Base-by-base conservation (phyloP, 352 stramenopile genomes). In the Pythium oligandrum region DNA sequence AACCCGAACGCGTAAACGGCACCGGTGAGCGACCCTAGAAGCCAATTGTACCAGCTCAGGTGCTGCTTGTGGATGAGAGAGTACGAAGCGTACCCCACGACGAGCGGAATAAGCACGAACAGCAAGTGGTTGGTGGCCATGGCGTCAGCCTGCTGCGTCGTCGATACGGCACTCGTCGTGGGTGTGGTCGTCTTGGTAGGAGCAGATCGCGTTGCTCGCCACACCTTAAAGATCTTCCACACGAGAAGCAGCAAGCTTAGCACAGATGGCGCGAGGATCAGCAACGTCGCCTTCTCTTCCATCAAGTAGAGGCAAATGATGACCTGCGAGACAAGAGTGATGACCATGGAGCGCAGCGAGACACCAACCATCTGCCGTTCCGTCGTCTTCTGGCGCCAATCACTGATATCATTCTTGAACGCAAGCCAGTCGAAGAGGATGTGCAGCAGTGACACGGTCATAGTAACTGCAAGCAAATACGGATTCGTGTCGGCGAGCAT, bases 391-490 rank as follows among this genome's bases (percentile, higher is more conserved):
- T 83, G 57, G 34, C 81, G 69, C 97, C 97, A 99, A 68, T 99
- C 99, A 12, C 82, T 81, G 47, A 99, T 96, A 71, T 99, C 97
- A 55, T 92, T 98, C 55, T 97, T 97, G 74, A 99, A 99, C 34
- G 96, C 97, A 32, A 99, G 70, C 77, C 98, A 98, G 71, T 99
- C 95, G 63, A 99, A 99, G 12, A 99, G 70, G 32, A 98, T 87
- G 76, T 99, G 97, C 38, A 99, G 73, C 47, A 97, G 68, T n/a
- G 92, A 97, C 30, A 98, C 96, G 34, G 97, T 71, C 56, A 98
- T 89, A 3, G 96, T 98, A 1, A 99, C 80, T 0, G 71, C 84
- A 17, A 99, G 77, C 48, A 99, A 66, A 34, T 96, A 91, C 6
- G 97, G 86, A 65, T 99, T 98, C 17, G 96, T 99, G 53, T 99